Percentiles rank a stretch among this genome's conserved stretches.
Conservation (phyloP, 1,139 yeast species). For the Pichia sp. region DNA sequence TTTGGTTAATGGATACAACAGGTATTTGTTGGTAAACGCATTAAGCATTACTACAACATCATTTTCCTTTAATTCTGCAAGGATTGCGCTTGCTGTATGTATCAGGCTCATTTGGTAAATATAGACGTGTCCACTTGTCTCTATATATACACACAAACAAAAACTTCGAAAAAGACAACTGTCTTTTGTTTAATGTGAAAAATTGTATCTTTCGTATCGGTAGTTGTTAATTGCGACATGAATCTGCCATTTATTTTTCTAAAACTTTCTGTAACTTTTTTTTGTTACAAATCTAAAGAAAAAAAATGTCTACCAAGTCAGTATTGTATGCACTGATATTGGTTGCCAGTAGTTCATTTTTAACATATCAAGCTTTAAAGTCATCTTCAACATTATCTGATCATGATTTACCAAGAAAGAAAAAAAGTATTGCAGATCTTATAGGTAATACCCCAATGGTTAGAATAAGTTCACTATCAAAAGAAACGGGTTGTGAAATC, state of each 20-base stretch:
- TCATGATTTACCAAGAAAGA: slow-evolving; percentile 1
- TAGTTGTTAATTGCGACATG: not conserved
- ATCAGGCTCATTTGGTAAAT: not conserved
- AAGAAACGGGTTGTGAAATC: slow-evolving; percentile 70
- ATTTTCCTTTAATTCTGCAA: not conserved
- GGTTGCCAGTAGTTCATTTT: not conserved
- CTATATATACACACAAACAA: no score
- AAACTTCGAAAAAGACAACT: not conserved
- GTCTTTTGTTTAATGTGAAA: not conserved
- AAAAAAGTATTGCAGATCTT: slow-evolving; percentile 41
- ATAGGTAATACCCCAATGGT: slow-evolving; percentile 90
- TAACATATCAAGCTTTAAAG: slow-evolving; percentile 4
- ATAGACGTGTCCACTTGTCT: not conserved
- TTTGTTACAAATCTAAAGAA: no score
- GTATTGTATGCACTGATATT: not conserved
- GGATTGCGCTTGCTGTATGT: not conserved
- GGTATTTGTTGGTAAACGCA: slow-evolving; percentile 10
- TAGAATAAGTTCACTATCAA: slow-evolving; percentile 67
- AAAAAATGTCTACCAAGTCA: not conserved
- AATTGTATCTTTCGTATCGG: not conserved
- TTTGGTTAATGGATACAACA: slow-evolving; percentile 13
- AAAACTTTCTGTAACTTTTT: not conserved
- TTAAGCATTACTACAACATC: slow-evolving; percentile 1
- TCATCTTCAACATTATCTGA: not conserved
- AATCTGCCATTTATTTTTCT: not conserved